Percentiles rank a stretch among this genome's conserved stretches.
These are phyloP conservation scores for Leccinum aurantiacum DNA, from an alignment of 768 basidiomycete genomes.

Conservation along the genomic window DNA sequence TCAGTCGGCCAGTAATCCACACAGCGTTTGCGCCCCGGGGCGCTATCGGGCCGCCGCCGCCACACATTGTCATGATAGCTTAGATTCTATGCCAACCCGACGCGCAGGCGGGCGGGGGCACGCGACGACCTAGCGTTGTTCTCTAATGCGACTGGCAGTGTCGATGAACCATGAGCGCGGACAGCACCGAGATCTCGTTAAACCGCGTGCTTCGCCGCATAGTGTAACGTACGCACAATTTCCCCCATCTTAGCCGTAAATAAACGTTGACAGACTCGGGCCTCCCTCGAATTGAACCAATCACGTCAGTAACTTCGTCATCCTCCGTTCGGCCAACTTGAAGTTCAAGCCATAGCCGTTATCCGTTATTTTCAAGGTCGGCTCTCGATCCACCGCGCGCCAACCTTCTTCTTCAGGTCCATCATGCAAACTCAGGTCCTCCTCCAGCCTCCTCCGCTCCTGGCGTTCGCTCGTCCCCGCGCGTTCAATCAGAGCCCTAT, in stretches of 20 bases:
- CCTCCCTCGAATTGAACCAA: conserved; percentile 24
- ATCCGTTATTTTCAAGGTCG: conserved; percentile 20
- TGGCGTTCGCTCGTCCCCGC: conserved; percentile 18
- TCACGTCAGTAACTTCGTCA: conserved; percentile 28
- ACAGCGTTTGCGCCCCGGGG: not conserved
- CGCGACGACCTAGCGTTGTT: conserved; percentile 1
- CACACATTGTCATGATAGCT: not conserved
- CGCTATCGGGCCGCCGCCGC: conserved; percentile 2
- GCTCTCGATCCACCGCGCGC: conserved; percentile 12
- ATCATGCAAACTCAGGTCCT: conserved; percentile 30
- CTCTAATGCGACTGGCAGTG: not conserved
- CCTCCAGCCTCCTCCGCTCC: conserved; percentile 28
- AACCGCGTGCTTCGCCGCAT: conserved; percentile 22
- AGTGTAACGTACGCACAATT: conserved; percentile 17
- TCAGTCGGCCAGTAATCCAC: not conserved
- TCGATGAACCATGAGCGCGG: not conserved
- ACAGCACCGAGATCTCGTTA: conserved; percentile 9
- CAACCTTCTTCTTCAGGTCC: conserved; percentile 12
- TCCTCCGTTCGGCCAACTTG: conserved; percentile 11
- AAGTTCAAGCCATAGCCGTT: conserved; percentile 14
- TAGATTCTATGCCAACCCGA: conserved; percentile 12
- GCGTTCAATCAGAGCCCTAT: conserved; percentile 20
- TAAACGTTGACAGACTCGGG: conserved; percentile 26
- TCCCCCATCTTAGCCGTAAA: conserved; percentile 28
- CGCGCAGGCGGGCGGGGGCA: not conserved